Evolutionary conservation across 768 basidiomycete genomes (phyloP).

Genomic region (Paxillus involutus): DNA sequence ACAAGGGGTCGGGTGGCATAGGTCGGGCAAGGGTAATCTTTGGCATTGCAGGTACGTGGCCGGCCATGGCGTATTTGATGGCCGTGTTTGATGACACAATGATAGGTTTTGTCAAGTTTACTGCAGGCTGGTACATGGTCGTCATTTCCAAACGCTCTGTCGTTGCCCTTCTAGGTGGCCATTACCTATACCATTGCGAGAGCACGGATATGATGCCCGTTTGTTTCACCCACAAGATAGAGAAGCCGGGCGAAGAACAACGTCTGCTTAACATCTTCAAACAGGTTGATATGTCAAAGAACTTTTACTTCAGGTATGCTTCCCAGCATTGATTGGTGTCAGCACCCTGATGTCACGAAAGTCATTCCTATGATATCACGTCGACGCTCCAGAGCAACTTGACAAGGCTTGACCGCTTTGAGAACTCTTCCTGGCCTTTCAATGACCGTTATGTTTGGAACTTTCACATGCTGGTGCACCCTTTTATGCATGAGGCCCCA

Average conservation of each 20-base stretch:
- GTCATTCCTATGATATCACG: constrained; percentile 95
- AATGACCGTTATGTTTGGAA: constrained; percentile 97
- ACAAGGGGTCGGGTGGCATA: constrained; percentile 83
- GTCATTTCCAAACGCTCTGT: constrained; percentile 87
- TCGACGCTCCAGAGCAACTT: constrained; percentile 95
- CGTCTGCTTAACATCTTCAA: constrained; percentile 89
- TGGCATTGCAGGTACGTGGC: constrained; percentile 69
- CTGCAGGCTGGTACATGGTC: constrained; percentile 95
- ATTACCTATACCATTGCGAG: constrained; percentile 96
- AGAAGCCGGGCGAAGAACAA: constrained; percentile 87
- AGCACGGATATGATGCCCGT: constrained; percentile 82
- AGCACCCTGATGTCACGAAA: constrained; percentile 27
- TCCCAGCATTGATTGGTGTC: background rate
- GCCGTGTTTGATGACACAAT: background rate
- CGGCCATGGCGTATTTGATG: no score
- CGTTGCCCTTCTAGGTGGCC: constrained; percentile 91
- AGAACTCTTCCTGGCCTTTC: constrained; percentile 57
- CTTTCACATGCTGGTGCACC: constrained; percentile 74
- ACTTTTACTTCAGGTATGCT: constrained; percentile 92
- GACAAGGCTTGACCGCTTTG: constrained; percentile 51
- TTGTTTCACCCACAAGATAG: constrained; percentile 76
- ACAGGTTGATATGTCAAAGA: constrained; percentile 97
- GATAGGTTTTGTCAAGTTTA: constrained; percentile 86
- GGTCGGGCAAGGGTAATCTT: constrained; percentile 79
- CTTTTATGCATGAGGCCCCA: constrained; percentile 49